Evolutionary conservation across 495 filamentous ascomycete genomes (phyloP).

Genomic region (Penicillium psychrofluorescens): DNA sequence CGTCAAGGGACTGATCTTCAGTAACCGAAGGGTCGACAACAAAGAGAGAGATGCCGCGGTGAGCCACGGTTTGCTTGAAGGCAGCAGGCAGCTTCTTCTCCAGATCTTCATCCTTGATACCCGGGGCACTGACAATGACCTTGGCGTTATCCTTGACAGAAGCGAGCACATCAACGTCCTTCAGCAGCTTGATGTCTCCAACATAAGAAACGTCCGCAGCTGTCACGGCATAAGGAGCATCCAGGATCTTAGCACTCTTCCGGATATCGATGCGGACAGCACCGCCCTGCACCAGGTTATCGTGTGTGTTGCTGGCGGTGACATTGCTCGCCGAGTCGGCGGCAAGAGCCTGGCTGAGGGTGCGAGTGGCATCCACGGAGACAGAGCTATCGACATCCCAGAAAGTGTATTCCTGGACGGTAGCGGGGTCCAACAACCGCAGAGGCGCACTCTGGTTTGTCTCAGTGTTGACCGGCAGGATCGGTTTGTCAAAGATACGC

Average conservation of each 20-base stretch:
- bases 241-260: constrained; percentile 70
- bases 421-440: constrained; percentile 37
- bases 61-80: constrained; percentile 59
- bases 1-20: constrained; percentile 55
- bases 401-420: constrained; percentile 78
- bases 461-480: constrained; percentile 35
- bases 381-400: constrained; percentile 82
- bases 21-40: constrained; percentile 59
- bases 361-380: constrained; percentile 54
- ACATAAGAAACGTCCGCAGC: constrained; percentile 73
- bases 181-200: constrained; percentile 69
- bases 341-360: constrained; percentile 66
- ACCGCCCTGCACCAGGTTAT: constrained; percentile 86
- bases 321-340: constrained; percentile 70
- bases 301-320: constrained; percentile 63
- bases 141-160: constrained; percentile 65
- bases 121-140: constrained; percentile 67
- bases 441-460: constrained; percentile 25
- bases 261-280: constrained; percentile 78
- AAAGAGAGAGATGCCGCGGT: constrained; percentile 61
- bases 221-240: constrained; percentile 73
- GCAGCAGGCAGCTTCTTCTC: constrained; percentile 75
- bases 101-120: constrained; percentile 76
- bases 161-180: constrained; percentile 62
- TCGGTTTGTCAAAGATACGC: constrained; percentile 46